A percentile compares a stretch with the other conserved stretches of the same genome.
Evolutionary conservation across 768 basidiomycete genomes (phyloP).

Genomic region (Mycena vitilis): DNA sequence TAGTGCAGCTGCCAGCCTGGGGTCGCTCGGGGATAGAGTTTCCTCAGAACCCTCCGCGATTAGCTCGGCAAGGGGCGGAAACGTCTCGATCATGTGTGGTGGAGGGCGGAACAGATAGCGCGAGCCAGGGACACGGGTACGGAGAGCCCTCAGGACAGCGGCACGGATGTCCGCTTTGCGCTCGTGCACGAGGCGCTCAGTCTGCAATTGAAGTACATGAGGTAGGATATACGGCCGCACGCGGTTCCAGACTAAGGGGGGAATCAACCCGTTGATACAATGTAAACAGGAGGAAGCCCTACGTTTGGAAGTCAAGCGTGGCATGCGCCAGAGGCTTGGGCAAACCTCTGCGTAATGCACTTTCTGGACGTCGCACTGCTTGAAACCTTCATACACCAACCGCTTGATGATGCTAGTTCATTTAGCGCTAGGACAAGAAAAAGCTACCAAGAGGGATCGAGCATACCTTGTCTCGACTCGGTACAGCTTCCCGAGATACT

Average conservation of each 20-base stretch:
- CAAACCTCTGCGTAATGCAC: neutral
- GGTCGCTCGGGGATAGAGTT: neutral
- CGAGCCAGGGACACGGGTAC: neutral
- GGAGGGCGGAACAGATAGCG: slow-evolving; percentile 2
- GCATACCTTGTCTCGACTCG: neutral
- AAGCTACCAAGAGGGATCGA: too few relatives aligned
- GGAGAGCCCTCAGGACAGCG: neutral
- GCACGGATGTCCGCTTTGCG: neutral
- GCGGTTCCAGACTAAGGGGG: slow-evolving; percentile 16
- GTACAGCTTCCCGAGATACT: neutral
- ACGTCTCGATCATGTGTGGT: slow-evolving; percentile 5
- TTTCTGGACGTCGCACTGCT: neutral
- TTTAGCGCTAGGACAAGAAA: neutral
- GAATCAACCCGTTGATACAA: neutral
- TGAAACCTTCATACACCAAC: neutral
- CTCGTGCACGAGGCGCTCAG: slow-evolving; percentile 1
- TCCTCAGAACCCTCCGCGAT: slow-evolving; percentile 5
- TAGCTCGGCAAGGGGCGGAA: slow-evolving; percentile 11
- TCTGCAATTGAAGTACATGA: neutral
- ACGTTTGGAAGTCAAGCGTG: slow-evolving; percentile 20
- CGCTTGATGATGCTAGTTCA: neutral
- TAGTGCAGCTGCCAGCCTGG: slow-evolving; percentile 1
- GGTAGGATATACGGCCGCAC: slow-evolving; percentile 15
- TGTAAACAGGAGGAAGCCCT: neutral
- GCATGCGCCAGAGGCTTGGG: neutral